These are phyloP conservation scores for Rhodamnia rubescens DNA, from an alignment of 345 rosid species.

Conservation along the genomic window DNA sequence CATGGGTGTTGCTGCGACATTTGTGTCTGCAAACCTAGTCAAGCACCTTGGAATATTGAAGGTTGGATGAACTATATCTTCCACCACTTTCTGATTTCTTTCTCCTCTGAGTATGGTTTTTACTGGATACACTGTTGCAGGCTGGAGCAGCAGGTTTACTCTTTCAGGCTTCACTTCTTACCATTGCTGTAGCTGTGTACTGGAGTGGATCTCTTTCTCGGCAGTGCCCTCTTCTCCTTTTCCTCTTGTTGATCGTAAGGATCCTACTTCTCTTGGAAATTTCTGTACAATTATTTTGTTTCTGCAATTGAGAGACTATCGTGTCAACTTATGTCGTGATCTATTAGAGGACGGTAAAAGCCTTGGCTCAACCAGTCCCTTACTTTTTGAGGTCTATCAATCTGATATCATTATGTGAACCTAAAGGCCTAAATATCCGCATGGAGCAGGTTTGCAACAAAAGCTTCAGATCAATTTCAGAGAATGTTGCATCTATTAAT, in stretches of 20 bases:
- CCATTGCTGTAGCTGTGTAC: constrained; percentile 62
- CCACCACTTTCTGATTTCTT: not conserved
- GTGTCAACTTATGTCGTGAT: not conserved
- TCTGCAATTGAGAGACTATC: not conserved
- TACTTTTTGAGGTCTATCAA: not conserved
- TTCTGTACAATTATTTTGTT: not conserved
- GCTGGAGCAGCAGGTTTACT: constrained; percentile 87
- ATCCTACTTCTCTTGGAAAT: not conserved
- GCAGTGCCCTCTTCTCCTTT: constrained; percentile 55
- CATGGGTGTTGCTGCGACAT: constrained; percentile 96
- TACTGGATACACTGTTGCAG: constrained; percentile 24
- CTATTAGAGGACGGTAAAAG: not conserved
- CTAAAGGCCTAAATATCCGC: not conserved
- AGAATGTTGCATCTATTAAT: not conserved
- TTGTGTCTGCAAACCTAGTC: constrained; percentile 70
- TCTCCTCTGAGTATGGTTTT: not conserved
- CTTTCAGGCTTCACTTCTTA: constrained; percentile 79
- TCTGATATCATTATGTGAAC: not conserved
- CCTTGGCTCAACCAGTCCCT: not conserved
- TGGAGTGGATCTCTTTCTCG: constrained; percentile 66
- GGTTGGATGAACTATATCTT: constrained; percentile 12
- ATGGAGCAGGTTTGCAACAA: not conserved
- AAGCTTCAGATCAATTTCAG: not conserved
- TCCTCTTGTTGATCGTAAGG: constrained; percentile 78
- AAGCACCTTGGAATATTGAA: constrained; percentile 59